Evolutionary conservation across 768 basidiomycete genomes (phyloP).

Genomic region (Mycena filopes): DNA sequence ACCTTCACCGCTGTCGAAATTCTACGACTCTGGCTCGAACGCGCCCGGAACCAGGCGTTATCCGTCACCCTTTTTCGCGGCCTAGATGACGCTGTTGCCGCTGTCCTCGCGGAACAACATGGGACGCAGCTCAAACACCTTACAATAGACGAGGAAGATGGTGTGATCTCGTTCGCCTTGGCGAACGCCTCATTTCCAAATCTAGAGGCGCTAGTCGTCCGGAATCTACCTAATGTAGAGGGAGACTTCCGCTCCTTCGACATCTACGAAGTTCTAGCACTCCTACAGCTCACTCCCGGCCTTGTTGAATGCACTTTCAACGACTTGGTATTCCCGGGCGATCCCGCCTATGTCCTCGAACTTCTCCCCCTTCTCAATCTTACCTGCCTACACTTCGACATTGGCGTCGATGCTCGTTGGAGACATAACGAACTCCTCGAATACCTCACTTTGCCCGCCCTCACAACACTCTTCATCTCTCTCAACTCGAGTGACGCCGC

Average conservation of each 20-base stretch:
- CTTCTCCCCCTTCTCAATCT: not conserved
- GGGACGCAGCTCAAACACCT: not conserved
- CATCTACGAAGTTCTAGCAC: not conserved
- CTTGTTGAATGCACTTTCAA: not conserved
- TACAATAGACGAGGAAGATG: not conserved
- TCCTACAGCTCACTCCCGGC: not conserved
- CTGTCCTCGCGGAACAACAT: not conserved
- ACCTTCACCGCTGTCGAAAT: not conserved
- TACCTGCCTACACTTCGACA: not conserved
- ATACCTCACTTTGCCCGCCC: not conserved
- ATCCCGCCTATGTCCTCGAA: no score
- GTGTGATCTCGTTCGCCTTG: not conserved
- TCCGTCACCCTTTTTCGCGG: not conserved
- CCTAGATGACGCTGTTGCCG: not conserved
- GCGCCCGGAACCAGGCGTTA: not conserved
- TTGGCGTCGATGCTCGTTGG: fast-evolving
- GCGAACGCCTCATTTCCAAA: not conserved
- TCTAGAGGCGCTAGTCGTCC: not conserved
- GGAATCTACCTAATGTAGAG: no score
- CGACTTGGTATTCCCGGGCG: not conserved
- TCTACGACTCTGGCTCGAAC: not conserved
- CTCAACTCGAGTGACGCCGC: not conserved
- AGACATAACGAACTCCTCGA: not conserved
- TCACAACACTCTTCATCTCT: not conserved
- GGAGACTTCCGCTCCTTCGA: not conserved